Percentiles rank a stretch among this genome's conserved stretches.
phyloP scores from a whole-genome alignment of 1,284 basidiomycete species.

The Phellopilus nigrolimitatus region DNA sequence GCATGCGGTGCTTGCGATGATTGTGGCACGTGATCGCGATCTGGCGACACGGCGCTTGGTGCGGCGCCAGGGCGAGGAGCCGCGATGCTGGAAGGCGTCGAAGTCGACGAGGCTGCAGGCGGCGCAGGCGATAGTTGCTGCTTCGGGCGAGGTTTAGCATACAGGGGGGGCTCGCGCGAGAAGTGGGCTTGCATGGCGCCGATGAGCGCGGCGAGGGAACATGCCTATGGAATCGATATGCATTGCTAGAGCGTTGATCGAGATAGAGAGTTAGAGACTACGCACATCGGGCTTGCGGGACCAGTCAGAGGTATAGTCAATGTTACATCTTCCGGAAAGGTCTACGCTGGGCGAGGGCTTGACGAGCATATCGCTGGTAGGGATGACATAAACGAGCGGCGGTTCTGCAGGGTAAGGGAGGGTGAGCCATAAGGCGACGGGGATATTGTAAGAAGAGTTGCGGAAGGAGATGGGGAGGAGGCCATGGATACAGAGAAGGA shows the following conservation, averaged over 20 bases:
- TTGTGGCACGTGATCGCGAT: slow-evolving; percentile 16
- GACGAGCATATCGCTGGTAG: slow-evolving; percentile 91
- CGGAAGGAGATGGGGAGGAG: slow-evolving; percentile 86
- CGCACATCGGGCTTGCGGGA: slow-evolving; percentile 78
- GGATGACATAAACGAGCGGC: slow-evolving; percentile 91
- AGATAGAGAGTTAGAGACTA: slow-evolving; percentile 24
- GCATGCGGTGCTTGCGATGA: background rate
- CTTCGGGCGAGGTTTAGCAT: slow-evolving; percentile 65
- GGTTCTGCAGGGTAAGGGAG: slow-evolving; percentile 76
- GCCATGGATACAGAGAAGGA: slow-evolving; percentile 88
- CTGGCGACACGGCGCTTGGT: background rate
- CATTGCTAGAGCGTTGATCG: slow-evolving; percentile 18
- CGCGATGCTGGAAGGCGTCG: slow-evolving; percentile 5
- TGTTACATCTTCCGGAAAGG: slow-evolving; percentile 71
- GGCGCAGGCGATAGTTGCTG: slow-evolving; percentile 11
- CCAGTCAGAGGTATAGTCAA: slow-evolving; percentile 77
- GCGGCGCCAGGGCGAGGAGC: slow-evolving; percentile 4
- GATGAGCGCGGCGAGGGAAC: slow-evolving; percentile 60
- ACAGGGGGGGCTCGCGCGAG: slow-evolving; percentile 84
- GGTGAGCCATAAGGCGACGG: slow-evolving; percentile 85
- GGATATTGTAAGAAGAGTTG: slow-evolving; percentile 85
- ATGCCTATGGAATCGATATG: slow-evolving; percentile 44
- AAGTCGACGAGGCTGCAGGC: slow-evolving; percentile 6
- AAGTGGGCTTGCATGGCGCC: slow-evolving; percentile 79
- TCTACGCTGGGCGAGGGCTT: slow-evolving; percentile 75